A percentile compares a stretch with the other conserved stretches of the same genome.
phyloP scores from a whole-genome alignment of 805 yeast genomes.

The Scheffersomyces amazonensis region DNA sequence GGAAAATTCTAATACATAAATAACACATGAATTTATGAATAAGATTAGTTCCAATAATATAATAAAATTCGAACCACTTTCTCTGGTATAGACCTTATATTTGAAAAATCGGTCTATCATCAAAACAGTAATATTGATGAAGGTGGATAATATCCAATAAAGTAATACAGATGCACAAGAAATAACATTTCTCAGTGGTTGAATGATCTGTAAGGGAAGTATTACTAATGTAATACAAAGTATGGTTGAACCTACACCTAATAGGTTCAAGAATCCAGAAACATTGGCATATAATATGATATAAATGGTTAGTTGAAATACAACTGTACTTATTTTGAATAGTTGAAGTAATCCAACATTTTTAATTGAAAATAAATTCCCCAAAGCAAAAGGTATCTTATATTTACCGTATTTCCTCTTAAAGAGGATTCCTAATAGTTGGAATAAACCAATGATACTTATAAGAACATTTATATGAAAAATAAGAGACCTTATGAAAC shows the following conservation, averaged over 20 bases:
- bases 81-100: constrained; percentile 11
- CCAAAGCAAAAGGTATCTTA: constrained; percentile 3
- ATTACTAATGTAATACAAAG: constrained; percentile 13
- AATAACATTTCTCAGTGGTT: constrained; percentile 34
- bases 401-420: constrained; percentile 8
- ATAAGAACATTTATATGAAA: not conserved
- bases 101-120: constrained; percentile 12
- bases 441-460: not conserved
- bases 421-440: constrained; percentile 13
- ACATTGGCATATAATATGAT: constrained; percentile 5
- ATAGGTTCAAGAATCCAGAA: not conserved
- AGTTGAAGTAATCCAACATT: constrained; percentile 7
- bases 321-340: constrained; percentile 1
- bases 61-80: constrained; percentile 3
- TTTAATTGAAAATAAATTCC: constrained; percentile 1
- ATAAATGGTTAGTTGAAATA: constrained; percentile 1
- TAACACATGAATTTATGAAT: constrained; percentile 11
- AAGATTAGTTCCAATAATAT: constrained; percentile 10
- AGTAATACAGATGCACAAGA: constrained; percentile 36
- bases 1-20: constrained; percentile 12
- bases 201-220: constrained; percentile 43
- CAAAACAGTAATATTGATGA: not conserved
- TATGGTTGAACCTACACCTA: not conserved
- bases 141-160: constrained; percentile 28
- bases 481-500: not conserved